These are phyloP conservation scores for Sporisorium iseilematis-ciliati DNA, from an alignment of 1,284 basidiomycete genomes.

Conservation along the genomic window DNA sequence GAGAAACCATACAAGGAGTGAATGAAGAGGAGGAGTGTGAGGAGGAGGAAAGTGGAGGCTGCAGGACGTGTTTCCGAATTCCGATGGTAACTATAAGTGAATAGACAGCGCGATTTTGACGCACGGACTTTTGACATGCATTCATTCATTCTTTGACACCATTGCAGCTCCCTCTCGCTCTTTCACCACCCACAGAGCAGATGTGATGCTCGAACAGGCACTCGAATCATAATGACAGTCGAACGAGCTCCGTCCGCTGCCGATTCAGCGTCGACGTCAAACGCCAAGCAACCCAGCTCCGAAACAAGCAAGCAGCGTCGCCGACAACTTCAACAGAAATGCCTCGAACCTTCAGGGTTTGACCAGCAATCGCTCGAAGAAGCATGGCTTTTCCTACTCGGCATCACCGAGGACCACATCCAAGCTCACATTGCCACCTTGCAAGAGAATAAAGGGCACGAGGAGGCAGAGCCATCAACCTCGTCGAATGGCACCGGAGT, in stretches of 20 bases:
- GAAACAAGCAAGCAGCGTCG: conserved; percentile 5
- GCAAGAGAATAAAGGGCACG: background rate
- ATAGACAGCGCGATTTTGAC: too few relatives aligned
- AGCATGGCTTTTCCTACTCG: conserved; percentile 27
- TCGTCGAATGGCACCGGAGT: background rate
- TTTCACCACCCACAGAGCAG: background rate
- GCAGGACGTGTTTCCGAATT: too few relatives aligned
- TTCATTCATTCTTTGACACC: too few relatives aligned
- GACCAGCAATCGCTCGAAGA: background rate
- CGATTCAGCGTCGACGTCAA: background rate
- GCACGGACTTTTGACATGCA: background rate
- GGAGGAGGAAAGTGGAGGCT: background rate
- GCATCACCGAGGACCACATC: conserved; percentile 12
- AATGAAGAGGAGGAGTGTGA: background rate
- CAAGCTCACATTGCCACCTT: background rate
- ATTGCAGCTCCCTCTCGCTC: background rate
- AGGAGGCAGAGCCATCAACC: background rate
- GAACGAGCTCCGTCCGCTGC: background rate
- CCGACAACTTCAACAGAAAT: conserved; percentile 20
- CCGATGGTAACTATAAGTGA: too few relatives aligned
- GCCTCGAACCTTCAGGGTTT: conserved; percentile 11
- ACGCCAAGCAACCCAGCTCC: background rate
- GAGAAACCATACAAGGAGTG: background rate
- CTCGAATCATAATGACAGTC: background rate
- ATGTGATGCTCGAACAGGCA: background rate